Evolutionary conservation across 768 basidiomycete species (phyloP).

Genomic region (Agaricus sinodeliciosus): DNA sequence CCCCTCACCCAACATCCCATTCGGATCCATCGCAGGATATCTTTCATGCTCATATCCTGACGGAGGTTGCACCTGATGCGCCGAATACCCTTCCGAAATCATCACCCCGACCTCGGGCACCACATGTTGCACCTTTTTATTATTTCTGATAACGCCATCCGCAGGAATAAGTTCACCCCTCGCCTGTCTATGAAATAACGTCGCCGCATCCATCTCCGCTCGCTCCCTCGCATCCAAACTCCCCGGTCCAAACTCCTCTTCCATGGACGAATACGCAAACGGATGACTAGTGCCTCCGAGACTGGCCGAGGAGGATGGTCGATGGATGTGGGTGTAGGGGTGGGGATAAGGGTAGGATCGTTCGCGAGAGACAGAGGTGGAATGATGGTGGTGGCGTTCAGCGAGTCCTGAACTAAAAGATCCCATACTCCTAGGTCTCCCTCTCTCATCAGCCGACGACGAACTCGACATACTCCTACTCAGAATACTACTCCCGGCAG

Average conservation of each 20-base stretch:
- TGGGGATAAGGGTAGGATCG: conserved; percentile 6
- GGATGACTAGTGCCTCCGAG: neutral
- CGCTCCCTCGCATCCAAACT: conserved; percentile 18
- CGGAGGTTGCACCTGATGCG: conserved; percentile 11
- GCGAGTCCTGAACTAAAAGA: conserved; percentile 8
- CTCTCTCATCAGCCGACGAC: conserved; percentile 21
- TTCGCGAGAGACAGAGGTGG: conserved; percentile 3
- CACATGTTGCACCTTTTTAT: conserved; percentile 19
- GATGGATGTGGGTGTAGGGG: conserved; percentile 4
- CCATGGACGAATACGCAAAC: conserved; percentile 20
- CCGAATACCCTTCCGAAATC: conserved; percentile 23
- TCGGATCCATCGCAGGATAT: conserved; percentile 21
- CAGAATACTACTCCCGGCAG: conserved; percentile 10
- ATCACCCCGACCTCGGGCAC: conserved; percentile 25
- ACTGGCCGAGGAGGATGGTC: conserved; percentile 13
- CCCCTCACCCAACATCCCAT: neutral
- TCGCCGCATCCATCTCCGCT: conserved; percentile 43
- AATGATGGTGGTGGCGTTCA: conserved; percentile 7
- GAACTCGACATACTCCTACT: conserved; percentile 7
- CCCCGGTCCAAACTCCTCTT: conserved; percentile 23
- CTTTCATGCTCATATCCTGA: conserved; percentile 21
- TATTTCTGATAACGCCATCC: conserved; percentile 24
- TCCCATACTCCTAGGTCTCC: conserved; percentile 16
- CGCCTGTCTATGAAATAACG: conserved; percentile 61
- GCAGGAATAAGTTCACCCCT: conserved; percentile 42